Conservation (phyloP, 139 green algal genomes). For the Chlorella vulgaris region DNA sequence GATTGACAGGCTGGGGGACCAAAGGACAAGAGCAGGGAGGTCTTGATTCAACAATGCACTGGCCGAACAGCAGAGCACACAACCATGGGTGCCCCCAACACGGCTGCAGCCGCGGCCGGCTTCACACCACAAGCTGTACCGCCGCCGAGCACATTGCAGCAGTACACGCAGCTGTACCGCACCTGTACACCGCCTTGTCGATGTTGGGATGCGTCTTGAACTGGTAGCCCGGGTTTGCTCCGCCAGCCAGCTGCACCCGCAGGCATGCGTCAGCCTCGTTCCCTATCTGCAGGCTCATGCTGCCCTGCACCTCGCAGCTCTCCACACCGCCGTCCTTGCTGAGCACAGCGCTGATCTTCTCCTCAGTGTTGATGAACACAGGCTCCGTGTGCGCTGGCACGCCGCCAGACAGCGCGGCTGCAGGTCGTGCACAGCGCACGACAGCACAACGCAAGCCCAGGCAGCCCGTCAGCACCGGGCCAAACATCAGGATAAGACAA, state of each 20-base stretch:
- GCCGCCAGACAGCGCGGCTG: background rate
- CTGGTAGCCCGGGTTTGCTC: slow-evolving; percentile 85
- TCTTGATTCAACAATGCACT: too few relatives aligned
- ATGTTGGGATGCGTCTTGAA: slow-evolving; percentile 99
- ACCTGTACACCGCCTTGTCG: slow-evolving; percentile 91
- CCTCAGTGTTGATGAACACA: slow-evolving; percentile 71
- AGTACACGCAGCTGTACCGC: background rate
- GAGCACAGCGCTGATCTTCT: slow-evolving; percentile 83
- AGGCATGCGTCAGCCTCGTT: slow-evolving; percentile 79
- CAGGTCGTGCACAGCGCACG: background rate
- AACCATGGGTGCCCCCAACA: too few relatives aligned
- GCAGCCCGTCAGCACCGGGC: too few relatives aligned
- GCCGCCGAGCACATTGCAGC: background rate
- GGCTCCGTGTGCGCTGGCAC: slow-evolving; percentile 47
- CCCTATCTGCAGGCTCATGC: slow-evolving; percentile 73
- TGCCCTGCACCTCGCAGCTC: slow-evolving; percentile 94
- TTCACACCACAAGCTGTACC: too few relatives aligned
- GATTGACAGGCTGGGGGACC: background rate
- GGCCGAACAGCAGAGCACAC: too few relatives aligned
- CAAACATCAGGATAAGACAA: too few relatives aligned
- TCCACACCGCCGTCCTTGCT: slow-evolving; percentile 95
- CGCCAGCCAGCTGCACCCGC: slow-evolving; percentile 55
- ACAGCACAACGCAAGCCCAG: too few relatives aligned
- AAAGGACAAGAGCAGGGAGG: background rate
- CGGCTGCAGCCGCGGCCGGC: background rate